These are phyloP conservation scores for Meyerozyma athensensis DNA, from an alignment of 1,139 yeast genomes.

Conservation along the genomic window DNA sequence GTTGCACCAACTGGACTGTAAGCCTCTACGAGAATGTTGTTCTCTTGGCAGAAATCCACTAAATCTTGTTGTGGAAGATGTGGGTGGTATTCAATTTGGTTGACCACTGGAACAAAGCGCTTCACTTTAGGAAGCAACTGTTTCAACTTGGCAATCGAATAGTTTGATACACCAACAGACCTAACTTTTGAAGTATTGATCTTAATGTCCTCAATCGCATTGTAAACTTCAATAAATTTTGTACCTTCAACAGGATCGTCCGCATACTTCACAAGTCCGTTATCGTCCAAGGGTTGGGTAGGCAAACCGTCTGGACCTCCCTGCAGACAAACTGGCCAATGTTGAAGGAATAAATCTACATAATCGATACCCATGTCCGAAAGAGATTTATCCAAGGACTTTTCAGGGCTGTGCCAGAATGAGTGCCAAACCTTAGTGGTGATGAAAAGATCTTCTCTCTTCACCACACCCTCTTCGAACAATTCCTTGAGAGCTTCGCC, in stretches of 20 bases:
- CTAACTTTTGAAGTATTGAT: constrained; percentile 24
- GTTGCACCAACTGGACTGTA: constrained; percentile 34
- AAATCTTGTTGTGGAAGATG: constrained; percentile 37
- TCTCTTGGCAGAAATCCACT: constrained; percentile 21
- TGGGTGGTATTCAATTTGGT: constrained; percentile 37
- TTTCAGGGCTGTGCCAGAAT: constrained; percentile 32
- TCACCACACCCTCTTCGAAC: constrained; percentile 43
- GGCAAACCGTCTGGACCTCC: constrained; percentile 38
- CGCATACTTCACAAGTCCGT: constrained; percentile 40
- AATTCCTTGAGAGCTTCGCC: constrained; percentile 49
- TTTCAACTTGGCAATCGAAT: constrained; percentile 24
- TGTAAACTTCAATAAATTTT: constrained; percentile 44
- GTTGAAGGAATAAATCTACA: constrained; percentile 55
- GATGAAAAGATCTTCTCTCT: constrained; percentile 53
- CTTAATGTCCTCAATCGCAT: constrained; percentile 40
- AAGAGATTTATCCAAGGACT: constrained; percentile 33
- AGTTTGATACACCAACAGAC: constrained; percentile 33
- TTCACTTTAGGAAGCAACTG: constrained; percentile 24
- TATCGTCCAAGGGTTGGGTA: constrained; percentile 28
- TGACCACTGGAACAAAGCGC: constrained; percentile 26
- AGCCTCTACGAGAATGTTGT: constrained; percentile 26
- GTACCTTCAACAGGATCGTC: constrained; percentile 36
- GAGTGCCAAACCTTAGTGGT: constrained; percentile 61
- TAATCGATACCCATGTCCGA: constrained; percentile 46
- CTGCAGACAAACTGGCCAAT: constrained; percentile 51